phyloP scores from a whole-genome alignment of 179 eudicot species.

The Vitellaria paradoxa region DNA sequence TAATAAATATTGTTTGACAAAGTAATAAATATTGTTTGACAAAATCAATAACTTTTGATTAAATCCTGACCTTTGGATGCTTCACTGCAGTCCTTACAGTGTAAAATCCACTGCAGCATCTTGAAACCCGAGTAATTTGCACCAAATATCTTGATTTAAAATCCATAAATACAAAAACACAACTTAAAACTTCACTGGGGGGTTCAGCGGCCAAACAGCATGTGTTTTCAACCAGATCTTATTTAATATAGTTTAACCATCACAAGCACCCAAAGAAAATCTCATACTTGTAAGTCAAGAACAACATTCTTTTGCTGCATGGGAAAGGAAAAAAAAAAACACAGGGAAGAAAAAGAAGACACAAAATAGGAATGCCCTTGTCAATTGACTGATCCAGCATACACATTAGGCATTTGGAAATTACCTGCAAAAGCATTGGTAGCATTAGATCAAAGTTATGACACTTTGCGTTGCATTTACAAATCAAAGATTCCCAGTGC shows the following conservation, averaged over 20 bases:
- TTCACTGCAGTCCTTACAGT: too few relatives aligned
- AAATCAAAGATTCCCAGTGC: background rate
- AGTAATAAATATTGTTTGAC: too few relatives aligned
- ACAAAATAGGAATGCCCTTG: background rate
- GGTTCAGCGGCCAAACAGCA: background rate
- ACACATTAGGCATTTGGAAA: background rate
- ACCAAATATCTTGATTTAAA: too few relatives aligned
- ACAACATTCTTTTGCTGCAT: background rate
- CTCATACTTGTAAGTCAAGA: background rate
- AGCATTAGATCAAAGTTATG: background rate
- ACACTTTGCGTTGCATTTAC: background rate
- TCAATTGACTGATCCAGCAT: background rate
- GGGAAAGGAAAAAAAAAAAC: background rate
- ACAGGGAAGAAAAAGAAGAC: background rate
- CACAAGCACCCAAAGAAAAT: too few relatives aligned
- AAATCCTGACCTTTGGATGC: too few relatives aligned
- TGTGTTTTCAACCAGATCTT: background rate
- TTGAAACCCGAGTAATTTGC: too few relatives aligned
- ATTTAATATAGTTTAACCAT: background rate
- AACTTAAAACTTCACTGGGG: too few relatives aligned
- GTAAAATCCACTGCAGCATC: too few relatives aligned
- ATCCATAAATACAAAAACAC: too few relatives aligned
- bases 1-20: too few relatives aligned
- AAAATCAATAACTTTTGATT: too few relatives aligned
- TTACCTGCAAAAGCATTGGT: background rate